Base-by-base conservation (phyloP, 2,329 filamentous ascomycete genomes). In the Tolypocladium paradoxum region DNA sequence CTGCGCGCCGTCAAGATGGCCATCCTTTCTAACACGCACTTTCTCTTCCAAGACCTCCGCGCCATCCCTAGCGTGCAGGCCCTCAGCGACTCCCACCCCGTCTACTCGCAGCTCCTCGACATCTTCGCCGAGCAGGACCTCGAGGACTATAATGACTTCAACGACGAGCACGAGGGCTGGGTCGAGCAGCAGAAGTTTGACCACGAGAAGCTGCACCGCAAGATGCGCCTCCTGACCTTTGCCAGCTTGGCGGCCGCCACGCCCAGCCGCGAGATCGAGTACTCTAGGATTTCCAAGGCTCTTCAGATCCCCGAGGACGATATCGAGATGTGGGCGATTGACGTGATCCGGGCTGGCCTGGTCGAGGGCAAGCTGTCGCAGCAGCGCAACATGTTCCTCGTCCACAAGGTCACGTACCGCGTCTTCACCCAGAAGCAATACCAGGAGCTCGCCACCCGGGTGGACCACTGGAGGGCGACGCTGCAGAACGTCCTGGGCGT, bases 381-480 rank as follows among this genome's bases (percentile, higher is more conserved):
- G 76, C 81, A 92, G 68, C 90, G 90, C 69, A 83, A 89, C 68
- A 88, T 92, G 58, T 97, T 99, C 79, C 79, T 96, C 52, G 90
- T 99, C 57, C 93, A 99, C 78, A 85, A 93, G 68, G 90, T 90
- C 64, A 96, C 90, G 56, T 96, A 97, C 80, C 86, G 93, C 57
- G 91, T 96, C 52, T 99, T 99, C 66, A 90, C 90, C 62, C 90
- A 96, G 76, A 95, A 95, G 79, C 93, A 99, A 76, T 99, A 95
- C 90, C 84, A 88, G 62, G 92, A 99, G 76, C 86, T 99, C 52
- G 88, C 90, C 56, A 89, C 87, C 58, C 82, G 92, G 57, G 76
- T 99, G 64, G 91, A 96, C 73, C 88, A 90, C 70, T 97, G 92
- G 92, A 85, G 87, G 70, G 79, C 82, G 62, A 92, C 88, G 62